These are phyloP conservation scores for Fonsecaea multimorphosa DNA, from an alignment of 2,329 filamentous ascomycete genomes.

Conservation along the genomic window DNA sequence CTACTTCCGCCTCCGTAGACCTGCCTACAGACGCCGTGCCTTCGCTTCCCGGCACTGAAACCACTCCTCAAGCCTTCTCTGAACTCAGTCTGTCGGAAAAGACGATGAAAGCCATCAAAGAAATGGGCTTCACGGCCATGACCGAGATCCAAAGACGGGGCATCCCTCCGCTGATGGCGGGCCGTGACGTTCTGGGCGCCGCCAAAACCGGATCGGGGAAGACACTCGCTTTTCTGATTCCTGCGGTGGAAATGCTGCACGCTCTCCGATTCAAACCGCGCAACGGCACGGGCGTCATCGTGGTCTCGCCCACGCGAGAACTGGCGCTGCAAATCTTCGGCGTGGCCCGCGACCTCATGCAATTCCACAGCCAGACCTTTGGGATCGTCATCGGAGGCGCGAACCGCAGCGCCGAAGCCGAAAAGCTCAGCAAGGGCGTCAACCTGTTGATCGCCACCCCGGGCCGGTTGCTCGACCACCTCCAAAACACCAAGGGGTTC, in stretches of 20 bases:
- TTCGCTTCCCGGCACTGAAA: conserved; percentile 64
- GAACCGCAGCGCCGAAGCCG: conserved; percentile 85
- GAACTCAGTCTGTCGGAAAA: conserved; percentile 86
- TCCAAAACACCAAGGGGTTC: conserved; percentile 90
- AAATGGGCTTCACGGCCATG: conserved; percentile 95
- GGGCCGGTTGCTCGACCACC: conserved; percentile 87
- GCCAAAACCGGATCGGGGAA: conserved; percentile 97
- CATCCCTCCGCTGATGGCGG: conserved; percentile 86
- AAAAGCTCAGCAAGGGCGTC: conserved; percentile 92
- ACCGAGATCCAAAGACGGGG: conserved; percentile 89
- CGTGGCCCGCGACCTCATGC: conserved; percentile 91
- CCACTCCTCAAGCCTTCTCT: conserved; percentile 72
- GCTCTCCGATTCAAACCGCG: conserved; percentile 91
- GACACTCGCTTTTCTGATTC: conserved; percentile 92
- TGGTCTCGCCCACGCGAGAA: conserved; percentile 92
- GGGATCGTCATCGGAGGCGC: conserved; percentile 96
- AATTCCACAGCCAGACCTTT: conserved; percentile 90
- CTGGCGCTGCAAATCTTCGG: conserved; percentile 95
- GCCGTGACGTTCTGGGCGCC: conserved; percentile 89
- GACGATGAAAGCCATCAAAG: conserved; percentile 83
- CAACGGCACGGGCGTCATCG: conserved; percentile 89
- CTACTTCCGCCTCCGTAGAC: conserved; percentile 48
- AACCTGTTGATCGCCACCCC: conserved; percentile 95
- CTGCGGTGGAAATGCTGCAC: conserved; percentile 89
- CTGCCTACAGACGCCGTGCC: conserved; percentile 60